phyloP scores from a whole-genome alignment of 73 alveolate species.

The Paramecium sonneborni region DNA sequence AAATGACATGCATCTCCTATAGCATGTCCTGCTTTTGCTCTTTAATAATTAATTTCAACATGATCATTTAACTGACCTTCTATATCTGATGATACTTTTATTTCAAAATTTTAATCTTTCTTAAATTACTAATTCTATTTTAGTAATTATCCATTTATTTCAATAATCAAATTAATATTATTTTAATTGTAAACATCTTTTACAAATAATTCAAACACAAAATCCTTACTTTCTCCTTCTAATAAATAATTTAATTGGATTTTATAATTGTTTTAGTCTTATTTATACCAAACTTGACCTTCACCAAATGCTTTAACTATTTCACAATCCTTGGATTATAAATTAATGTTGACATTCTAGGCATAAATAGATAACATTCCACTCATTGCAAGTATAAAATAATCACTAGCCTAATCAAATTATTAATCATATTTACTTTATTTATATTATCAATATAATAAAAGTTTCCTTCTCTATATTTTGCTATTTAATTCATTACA shows the following conservation, averaged over 20 bases:
- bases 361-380: slow-evolving; percentile 71
- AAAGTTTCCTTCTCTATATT: slow-evolving; percentile 75
- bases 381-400: slow-evolving; percentile 64
- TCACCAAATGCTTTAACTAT: slow-evolving; percentile 60
- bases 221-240: slow-evolving; percentile 55
- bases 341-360: slow-evolving; percentile 45
- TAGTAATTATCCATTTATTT: slow-evolving; percentile 13
- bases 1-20: slow-evolving; percentile 63
- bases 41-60: slow-evolving; percentile 59
- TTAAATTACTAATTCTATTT: slow-evolving; percentile 50
- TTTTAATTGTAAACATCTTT: background rate
- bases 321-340: background rate
- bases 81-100: background rate
- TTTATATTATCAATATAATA: slow-evolving; percentile 67
- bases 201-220: slow-evolving; percentile 26
- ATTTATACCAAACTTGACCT: slow-evolving; percentile 60
- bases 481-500: slow-evolving; percentile 80
- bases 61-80: slow-evolving; percentile 53
- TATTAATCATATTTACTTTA: background rate
- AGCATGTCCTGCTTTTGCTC: slow-evolving; percentile 63
- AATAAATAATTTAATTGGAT: slow-evolving; percentile 42
- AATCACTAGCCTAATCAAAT: slow-evolving; percentile 12
- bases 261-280: background rate
- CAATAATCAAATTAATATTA: background rate
- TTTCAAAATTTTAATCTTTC: background rate